phyloP scores from a whole-genome alignment of 305 asterid genomes.

The Petunia hybrid region DNA sequence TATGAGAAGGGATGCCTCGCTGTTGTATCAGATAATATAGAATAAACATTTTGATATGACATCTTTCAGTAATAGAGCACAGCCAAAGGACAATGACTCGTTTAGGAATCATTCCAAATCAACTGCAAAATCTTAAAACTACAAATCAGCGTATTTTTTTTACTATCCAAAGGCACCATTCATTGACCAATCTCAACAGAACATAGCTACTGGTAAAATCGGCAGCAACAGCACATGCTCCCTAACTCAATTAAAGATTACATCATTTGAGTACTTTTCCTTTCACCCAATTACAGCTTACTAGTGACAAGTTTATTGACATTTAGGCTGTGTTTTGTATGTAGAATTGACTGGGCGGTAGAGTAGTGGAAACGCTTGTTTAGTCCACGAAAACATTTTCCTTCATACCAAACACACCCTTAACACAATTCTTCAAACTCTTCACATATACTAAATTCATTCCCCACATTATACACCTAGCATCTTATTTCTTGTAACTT shows the following conservation, averaged over 20 bases:
- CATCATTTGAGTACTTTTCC: background rate
- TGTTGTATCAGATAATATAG: background rate
- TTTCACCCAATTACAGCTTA: background rate
- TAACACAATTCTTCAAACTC: background rate
- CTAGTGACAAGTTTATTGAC: background rate
- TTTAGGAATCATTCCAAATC: background rate
- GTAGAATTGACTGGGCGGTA: too few species aligned
- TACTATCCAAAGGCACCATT: background rate
- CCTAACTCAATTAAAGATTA: background rate
- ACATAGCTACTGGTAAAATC: background rate
- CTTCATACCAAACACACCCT: too few species aligned
- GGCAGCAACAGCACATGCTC: background rate
- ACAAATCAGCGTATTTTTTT: background rate
- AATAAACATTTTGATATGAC: background rate
- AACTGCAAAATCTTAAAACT: background rate
- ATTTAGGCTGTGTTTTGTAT: too few species aligned
- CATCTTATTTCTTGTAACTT: background rate
- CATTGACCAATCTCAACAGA: background rate
- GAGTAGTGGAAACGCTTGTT: too few species aligned
- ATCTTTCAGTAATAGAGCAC: background rate
- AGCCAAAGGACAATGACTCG: background rate
- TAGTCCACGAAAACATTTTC: too few species aligned
- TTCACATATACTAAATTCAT: background rate
- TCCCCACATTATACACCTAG: background rate
- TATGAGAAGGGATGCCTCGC: background rate